Conservation (phyloP, 345 rosid genomes). For the Linum tenue region DNA sequence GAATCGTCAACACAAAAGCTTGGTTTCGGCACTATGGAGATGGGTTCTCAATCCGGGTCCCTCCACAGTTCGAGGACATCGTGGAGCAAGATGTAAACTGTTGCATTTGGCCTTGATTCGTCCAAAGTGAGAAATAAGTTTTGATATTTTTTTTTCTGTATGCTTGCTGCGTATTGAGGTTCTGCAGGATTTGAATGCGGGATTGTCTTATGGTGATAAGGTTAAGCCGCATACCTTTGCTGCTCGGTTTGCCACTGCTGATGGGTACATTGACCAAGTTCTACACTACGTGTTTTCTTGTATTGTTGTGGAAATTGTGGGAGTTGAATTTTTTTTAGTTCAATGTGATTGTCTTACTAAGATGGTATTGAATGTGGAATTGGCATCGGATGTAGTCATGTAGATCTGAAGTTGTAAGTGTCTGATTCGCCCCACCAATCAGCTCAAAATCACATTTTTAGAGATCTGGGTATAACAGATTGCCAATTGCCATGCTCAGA, state of each 20-base stretch:
- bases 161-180: not conserved
- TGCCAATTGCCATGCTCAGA: not conserved
- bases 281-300: too few relatives aligned
- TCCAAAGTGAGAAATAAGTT: not conserved
- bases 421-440: slow-evolving; percentile 70
- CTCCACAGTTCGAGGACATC: slow-evolving; percentile 79
- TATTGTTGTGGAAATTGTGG: too few relatives aligned
- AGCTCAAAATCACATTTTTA: slow-evolving; percentile 86
- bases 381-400: too few relatives aligned
- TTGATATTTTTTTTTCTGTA: too few relatives aligned
- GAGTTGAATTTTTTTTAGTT: not conserved
- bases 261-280: slow-evolving; percentile 41
- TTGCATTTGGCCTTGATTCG: not conserved
- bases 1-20: slow-evolving; percentile 62
- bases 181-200: slow-evolving; percentile 78
- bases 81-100: slow-evolving; percentile 66
- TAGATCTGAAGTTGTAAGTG: slow-evolving; percentile 78
- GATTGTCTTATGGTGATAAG: slow-evolving; percentile 82
- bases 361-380: too few relatives aligned
- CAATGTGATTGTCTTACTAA: slow-evolving; percentile 7
- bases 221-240: slow-evolving; percentile 75
- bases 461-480: slow-evolving; percentile 41
- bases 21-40: slow-evolving; percentile 84
- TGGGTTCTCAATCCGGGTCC: slow-evolving; percentile 78
- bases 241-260: slow-evolving; percentile 75